These are phyloP conservation scores for Termitomyces sp. DNA, from an alignment of 768 basidiomycete species.

Conservation along the genomic window DNA sequence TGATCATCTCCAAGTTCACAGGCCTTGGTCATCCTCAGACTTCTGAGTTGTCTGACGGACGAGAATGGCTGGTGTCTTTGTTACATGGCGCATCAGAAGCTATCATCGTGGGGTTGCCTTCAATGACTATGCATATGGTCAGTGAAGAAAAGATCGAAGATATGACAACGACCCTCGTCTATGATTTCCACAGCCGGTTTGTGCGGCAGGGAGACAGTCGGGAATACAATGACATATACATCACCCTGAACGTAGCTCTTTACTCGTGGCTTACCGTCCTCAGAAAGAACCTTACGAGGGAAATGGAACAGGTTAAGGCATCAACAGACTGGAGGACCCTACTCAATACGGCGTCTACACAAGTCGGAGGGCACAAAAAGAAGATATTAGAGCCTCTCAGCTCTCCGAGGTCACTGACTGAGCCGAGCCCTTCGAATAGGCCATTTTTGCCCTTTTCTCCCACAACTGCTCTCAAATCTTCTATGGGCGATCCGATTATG, in stretches of 20 bases:
- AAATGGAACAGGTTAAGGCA: slow-evolving; percentile 71
- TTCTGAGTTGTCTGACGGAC: slow-evolving; percentile 35
- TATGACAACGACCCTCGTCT: slow-evolving; percentile 40
- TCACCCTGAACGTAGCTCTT: slow-evolving; percentile 77
- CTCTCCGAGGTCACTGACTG: slow-evolving; percentile 27
- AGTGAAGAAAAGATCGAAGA: slow-evolving; percentile 57
- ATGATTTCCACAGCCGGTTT: slow-evolving; percentile 74
- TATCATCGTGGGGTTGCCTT: slow-evolving; percentile 75
- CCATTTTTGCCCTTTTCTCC: slow-evolving; percentile 20
- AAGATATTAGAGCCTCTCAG: slow-evolving; percentile 35
- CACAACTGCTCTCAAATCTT: slow-evolving; percentile 20
- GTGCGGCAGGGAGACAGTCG: slow-evolving; percentile 46
- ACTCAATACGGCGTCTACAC: slow-evolving; percentile 25
- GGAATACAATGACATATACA: slow-evolving; percentile 75
- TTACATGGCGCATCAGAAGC: slow-evolving; percentile 63
- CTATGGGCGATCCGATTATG: slow-evolving; percentile 12
- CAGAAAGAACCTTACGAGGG: slow-evolving; percentile 69
- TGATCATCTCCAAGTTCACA: slow-evolving; percentile 72
- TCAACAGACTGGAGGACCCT: slow-evolving; percentile 51
- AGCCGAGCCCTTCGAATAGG: slow-evolving; percentile 17
- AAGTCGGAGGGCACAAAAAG: slow-evolving; percentile 26
- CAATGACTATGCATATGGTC: slow-evolving; percentile 79
- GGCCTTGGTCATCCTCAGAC: slow-evolving; percentile 51
- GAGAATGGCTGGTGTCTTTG: slow-evolving; percentile 57
- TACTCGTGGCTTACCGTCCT: slow-evolving; percentile 81